Base-by-base conservation (phyloP, 164 flowering plant species). In the Chimonanthus praecox region DNA sequence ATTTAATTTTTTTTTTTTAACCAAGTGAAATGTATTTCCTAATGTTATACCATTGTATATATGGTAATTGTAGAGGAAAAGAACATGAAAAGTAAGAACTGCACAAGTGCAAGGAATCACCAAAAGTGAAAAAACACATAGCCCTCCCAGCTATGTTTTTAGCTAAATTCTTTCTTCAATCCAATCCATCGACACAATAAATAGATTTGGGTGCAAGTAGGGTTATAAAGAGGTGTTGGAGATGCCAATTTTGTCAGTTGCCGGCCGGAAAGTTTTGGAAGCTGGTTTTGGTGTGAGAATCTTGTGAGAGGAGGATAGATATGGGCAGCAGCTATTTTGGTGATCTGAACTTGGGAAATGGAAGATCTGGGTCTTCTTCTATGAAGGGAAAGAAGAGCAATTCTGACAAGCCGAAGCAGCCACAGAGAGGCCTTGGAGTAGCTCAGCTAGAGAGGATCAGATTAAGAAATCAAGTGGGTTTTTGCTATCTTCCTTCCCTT, bases 401-500 rank as follows among this genome's bases (percentile, higher is more conserved):
- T 65, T 82, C 87, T 51, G 92, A 92, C 15, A 94, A 90, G 82
- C 94, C 98, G 0, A 94, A 89, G 83, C 94, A 90, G 73, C 98
- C 98, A 0, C 98, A 89, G 68, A 87, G 98, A 81, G 98, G 98
- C 4, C 92, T 94, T 72, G 98, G 98, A 3, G 98, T 94, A 71
- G 98, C 98, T 70, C 97, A 94, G 80, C 77, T 94, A 64, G 98
- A 94, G 87, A 90, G 89, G 83, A 90, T 94, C 82, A 87, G 97
- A 80, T 74, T 94, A 75, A 88, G 85, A 77, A 83, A 87, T 61
- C 90, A 92, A 79, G 72, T 88, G 81, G 88, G 82, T 49, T 79
- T 78, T 67, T 68, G 44, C 47, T 78, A 77, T 63, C 76, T 82
- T 71, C 82, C 85, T 61, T 68, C 82, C 21, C 69, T 77, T 78